These are phyloP conservation scores for Groenewaldozyma tartarivorans DNA, from an alignment of 805 yeast genomes.

Conservation along the genomic window DNA sequence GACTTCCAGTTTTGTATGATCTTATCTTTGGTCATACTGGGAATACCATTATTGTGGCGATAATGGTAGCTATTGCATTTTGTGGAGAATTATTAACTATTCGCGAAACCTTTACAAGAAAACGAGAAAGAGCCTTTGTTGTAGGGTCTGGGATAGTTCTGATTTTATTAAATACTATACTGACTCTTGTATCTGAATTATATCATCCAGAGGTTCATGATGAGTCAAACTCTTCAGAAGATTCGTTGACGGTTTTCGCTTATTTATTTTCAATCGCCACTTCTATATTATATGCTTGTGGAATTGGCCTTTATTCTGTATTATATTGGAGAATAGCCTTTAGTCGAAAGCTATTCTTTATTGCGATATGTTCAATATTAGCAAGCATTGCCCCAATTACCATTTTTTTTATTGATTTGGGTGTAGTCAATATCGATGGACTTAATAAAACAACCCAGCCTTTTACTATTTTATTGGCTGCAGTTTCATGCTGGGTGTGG, in stretches of 20 bases:
- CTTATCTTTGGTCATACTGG: no score
- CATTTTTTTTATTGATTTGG: constrained; percentile 16
- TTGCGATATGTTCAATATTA: constrained; percentile 13
- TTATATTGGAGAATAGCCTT: constrained; percentile 14
- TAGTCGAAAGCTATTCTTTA: constrained; percentile 3
- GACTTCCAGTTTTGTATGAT: background rate
- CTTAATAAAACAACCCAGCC: constrained; percentile 12
- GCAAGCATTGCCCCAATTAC: constrained; percentile 12
- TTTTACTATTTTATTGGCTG: constrained; percentile 10
- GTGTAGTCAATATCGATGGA: constrained; percentile 8
- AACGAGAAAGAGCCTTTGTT: constrained; percentile 13
- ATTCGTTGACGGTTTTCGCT: constrained; percentile 16
- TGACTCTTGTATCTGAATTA: constrained; percentile 10
- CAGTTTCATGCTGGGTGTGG: constrained; percentile 16
- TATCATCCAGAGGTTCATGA: constrained; percentile 8
- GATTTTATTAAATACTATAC: constrained; percentile 5
- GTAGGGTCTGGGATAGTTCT: constrained; percentile 11
- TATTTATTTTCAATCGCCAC: constrained; percentile 19
- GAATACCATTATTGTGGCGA: background rate
- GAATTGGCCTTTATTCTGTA: constrained; percentile 12
- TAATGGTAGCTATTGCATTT: constrained; percentile 1
- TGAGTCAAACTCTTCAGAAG: constrained; percentile 11
- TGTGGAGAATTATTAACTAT: constrained; percentile 14
- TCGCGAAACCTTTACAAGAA: constrained; percentile 13
- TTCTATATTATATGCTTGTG: constrained; percentile 14